phyloP scores from a whole-genome alignment of 345 rosid genomes.

The Toxicodendron radicans region DNA sequence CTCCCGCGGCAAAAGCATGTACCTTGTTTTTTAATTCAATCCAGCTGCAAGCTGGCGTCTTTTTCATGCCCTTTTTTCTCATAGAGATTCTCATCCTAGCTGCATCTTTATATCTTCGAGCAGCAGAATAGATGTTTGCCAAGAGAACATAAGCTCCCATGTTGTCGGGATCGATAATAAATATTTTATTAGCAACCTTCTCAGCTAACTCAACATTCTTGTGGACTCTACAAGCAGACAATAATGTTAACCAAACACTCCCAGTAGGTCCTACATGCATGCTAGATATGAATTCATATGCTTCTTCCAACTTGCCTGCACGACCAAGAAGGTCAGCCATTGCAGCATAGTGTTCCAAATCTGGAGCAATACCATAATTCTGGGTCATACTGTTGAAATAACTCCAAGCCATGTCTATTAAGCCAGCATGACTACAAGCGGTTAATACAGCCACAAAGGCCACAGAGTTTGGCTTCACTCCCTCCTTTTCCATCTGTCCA shows the following conservation, averaged over 20 bases:
- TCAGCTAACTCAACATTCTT: constrained; percentile 75
- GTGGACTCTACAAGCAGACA: constrained; percentile 78
- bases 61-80: constrained; percentile 58
- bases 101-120: constrained; percentile 62
- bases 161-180: constrained; percentile 60
- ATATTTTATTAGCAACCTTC: constrained; percentile 56
- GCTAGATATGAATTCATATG: constrained; percentile 54
- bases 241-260: constrained; percentile 67
- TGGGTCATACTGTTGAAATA: constrained; percentile 60
- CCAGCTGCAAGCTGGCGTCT: constrained; percentile 87
- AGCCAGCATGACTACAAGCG: constrained; percentile 87
- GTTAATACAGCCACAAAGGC: constrained; percentile 78
- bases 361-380: constrained; percentile 55
- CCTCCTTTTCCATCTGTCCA: constrained; percentile 63
- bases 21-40: constrained; percentile 61
- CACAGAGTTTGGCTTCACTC: constrained; percentile 64
- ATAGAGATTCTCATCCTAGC: constrained; percentile 49
- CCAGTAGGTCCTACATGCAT: constrained; percentile 52
- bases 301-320: constrained; percentile 85
- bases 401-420: constrained; percentile 58
- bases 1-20: constrained; percentile 75
- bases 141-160: constrained; percentile 71
- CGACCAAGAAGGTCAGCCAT: constrained; percentile 86
- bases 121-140: constrained; percentile 75
- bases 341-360: constrained; percentile 82